Evolutionary conservation across 2,329 filamentous ascomycete species (phyloP), one percentile per base, ranked within the genome.

Genomic region (Beauveria brongniartii): DNA sequence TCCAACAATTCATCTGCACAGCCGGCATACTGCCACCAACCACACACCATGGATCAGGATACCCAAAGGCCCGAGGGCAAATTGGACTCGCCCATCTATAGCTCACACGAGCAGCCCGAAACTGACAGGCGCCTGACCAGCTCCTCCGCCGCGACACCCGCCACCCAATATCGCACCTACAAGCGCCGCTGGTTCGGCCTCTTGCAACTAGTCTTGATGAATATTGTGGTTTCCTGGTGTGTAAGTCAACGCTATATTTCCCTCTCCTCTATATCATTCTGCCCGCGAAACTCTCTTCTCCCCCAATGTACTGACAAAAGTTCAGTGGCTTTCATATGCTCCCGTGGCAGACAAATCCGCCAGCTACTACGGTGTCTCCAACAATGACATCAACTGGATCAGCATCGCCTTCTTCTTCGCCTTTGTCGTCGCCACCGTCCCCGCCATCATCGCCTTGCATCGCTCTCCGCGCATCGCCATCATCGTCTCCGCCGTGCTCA

Each of bases 161-260:
- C 70, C 22, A 67, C 64, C n/a, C 69, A 70, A 63, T 78, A 78
- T 60, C 72, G 72, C 58, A 77, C 75, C 12, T 97, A 97, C 72
- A 93, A 89, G 75, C 83, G 91, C 69, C 83, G 94, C 50, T 99
- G 91, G 86, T 90, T 96, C 72, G 94, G 94, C 1, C 78, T 99
- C 56, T 76, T 83, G 24, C 90, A 96, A 74, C 76, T 97, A 70
- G 88, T 92, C 7, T 75, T 97, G 68, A 79, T 97, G 75, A 99
- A 97, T 72, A 88, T 97, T 61, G 85, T 97, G 63, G 88, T 96
- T 47, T 95, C 90, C 69, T 97, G 93, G 93, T 91, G 95, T 83
- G 91, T 94, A 82, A 80, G 91, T 86, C 22, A 12, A 28, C 7
- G 4, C 6, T n/a, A 26, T 26, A 24, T 30, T 2, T n/a, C 53